These are phyloP conservation scores for Lentinula sp. DNA, from an alignment of 768 basidiomycete genomes.

Conservation along the genomic window DNA sequence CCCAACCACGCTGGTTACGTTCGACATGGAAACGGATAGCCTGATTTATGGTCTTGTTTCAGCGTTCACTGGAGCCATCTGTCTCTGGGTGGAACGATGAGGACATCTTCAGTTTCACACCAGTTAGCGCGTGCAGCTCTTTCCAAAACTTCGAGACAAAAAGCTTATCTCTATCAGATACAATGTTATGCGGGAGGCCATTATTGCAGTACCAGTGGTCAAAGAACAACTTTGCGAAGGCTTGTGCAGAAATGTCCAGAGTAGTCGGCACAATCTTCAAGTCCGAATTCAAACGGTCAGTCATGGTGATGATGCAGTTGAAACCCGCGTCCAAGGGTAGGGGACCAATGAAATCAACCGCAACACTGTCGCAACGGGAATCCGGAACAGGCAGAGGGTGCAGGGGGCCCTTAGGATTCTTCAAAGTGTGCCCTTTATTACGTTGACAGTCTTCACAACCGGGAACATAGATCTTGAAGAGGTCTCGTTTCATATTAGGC, in stretches of 20 bases:
- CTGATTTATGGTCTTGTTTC: constrained; percentile 4
- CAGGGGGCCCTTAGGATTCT: constrained; percentile 6
- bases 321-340: constrained; percentile 14
- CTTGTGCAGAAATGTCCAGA: too few species aligned
- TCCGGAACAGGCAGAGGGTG: constrained; percentile 17
- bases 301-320: constrained; percentile 15
- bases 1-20: constrained; percentile 18
- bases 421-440: constrained; percentile 17
- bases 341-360: constrained; percentile 20
- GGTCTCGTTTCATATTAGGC: constrained; percentile 17
- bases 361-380: constrained; percentile 6
- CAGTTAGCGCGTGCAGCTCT: too few species aligned
- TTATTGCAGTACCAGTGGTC: too few species aligned
- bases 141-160: too few species aligned
- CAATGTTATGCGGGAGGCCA: too few species aligned
- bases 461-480: constrained; percentile 17
- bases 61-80: constrained; percentile 20
- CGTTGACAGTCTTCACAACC: constrained; percentile 18
- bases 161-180: too few species aligned
- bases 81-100: constrained; percentile 29
- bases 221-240: too few species aligned
- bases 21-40: constrained; percentile 15
- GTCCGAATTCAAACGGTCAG: constrained; percentile 10
- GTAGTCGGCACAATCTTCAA: constrained; percentile 13
- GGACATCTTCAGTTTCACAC: constrained; percentile 16